phyloP scores from a whole-genome alignment of 768 basidiomycete species.

The Russula earlei region DNA sequence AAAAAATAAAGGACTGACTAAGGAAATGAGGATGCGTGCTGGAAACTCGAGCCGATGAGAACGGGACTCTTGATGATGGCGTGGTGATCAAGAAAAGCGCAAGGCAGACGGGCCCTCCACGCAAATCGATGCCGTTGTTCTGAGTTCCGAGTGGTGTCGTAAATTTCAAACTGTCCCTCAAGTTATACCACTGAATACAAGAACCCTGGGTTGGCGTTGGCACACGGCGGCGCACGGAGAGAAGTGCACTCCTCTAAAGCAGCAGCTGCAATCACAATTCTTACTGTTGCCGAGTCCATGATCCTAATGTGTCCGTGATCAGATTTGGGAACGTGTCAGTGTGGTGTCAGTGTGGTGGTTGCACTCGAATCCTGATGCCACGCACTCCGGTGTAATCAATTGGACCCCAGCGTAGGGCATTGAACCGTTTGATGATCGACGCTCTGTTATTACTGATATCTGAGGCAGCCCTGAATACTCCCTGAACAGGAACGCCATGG shows the following conservation, averaged over 20 bases:
- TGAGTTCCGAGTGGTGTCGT: neutral
- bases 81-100: slow-evolving; percentile 29
- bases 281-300: neutral
- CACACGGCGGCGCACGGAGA: too few species aligned
- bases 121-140: neutral
- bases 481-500: neutral
- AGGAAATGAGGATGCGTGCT: slow-evolving; percentile 34
- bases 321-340: neutral
- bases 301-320: neutral
- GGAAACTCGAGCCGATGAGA: slow-evolving; percentile 27
- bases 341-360: neutral
- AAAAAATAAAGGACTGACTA: too few species aligned
- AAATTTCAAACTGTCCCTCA: neutral
- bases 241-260: neutral
- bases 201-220: slow-evolving; percentile 36
- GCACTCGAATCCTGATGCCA: too few species aligned
- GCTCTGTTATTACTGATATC: neutral
- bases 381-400: neutral
- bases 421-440: neutral
- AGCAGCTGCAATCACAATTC: neutral
- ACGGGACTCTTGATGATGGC: neutral
- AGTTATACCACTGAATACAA: neutral
- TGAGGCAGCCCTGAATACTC: neutral
- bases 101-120: neutral
- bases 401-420: neutral